These are phyloP conservation scores for Chaetomiaceae sp. DNA, from an alignment of 2,329 filamentous ascomycete genomes.

Conservation along the genomic window DNA sequence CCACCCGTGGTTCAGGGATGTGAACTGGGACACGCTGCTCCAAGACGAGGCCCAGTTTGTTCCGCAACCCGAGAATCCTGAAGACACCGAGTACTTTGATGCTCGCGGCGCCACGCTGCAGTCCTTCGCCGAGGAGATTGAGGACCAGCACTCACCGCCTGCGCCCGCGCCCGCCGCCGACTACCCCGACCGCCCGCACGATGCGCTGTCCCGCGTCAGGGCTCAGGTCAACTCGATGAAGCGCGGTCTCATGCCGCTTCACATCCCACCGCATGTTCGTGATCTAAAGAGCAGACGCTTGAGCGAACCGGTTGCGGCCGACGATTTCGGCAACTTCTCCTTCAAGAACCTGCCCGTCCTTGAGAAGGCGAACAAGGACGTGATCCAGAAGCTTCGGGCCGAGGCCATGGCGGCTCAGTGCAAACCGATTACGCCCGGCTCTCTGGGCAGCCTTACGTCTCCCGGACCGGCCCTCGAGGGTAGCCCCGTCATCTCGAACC, in stretches of 20 bases:
- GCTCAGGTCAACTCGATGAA: constrained; percentile 85
- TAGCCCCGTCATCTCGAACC: constrained; percentile 75
- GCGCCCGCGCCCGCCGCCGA: constrained; percentile 64
- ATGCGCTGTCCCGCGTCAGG: constrained; percentile 84
- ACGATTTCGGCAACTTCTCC: constrained; percentile 94
- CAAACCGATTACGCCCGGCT: constrained; percentile 48
- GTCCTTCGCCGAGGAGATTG: constrained; percentile 88
- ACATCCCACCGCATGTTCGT: constrained; percentile 93
- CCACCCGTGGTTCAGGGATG: constrained; percentile 81
- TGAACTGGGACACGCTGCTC: constrained; percentile 87
- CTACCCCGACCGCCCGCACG: constrained; percentile 85
- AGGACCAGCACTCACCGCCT: constrained; percentile 79
- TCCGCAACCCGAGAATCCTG: constrained; percentile 84
- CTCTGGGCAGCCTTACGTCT: constrained; percentile 44
- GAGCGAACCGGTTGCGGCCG: constrained; percentile 81
- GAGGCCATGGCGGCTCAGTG: constrained; percentile 73
- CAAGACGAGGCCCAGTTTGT: constrained; percentile 96
- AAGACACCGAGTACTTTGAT: constrained; percentile 98
- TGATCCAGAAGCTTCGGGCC: constrained; percentile 90
- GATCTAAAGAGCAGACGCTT: constrained; percentile 82
- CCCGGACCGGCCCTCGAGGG: constrained; percentile 72
- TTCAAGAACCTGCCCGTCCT: constrained; percentile 97
- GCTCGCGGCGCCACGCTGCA: constrained; percentile 84
- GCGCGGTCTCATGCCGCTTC: constrained; percentile 86
- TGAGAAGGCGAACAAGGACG: constrained; percentile 97